Conservation (phyloP, 192 early-diverging fungal genomes). For the Umbelopsis isabellina region DNA sequence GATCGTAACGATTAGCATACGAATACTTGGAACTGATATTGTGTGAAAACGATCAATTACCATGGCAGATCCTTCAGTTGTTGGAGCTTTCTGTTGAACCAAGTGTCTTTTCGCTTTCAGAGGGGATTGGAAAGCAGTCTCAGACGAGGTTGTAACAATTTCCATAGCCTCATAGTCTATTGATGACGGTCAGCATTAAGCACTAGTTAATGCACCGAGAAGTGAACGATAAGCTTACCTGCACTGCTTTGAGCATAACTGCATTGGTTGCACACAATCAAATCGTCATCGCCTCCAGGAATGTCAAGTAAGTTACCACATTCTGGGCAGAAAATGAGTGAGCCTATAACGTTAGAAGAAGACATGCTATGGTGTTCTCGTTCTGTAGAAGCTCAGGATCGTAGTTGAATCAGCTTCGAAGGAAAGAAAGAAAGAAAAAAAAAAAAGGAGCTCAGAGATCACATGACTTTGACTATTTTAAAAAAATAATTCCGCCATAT, state of each 20-base stretch:
- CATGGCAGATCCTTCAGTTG: constrained; percentile 50
- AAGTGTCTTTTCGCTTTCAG: constrained; percentile 72
- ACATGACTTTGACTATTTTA: not conserved
- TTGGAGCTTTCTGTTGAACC: constrained; percentile 50
- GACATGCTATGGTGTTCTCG: not conserved
- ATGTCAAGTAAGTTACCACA: constrained; percentile 92
- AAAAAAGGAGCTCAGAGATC: not conserved
- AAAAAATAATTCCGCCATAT: too few relatives aligned
- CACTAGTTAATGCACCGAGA: not conserved
- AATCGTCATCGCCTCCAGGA: constrained; percentile 73
- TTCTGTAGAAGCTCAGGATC: too few relatives aligned
- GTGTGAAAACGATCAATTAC: constrained; percentile 29
- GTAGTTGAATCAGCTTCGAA: not conserved
- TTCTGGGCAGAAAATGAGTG: constrained; percentile 88
- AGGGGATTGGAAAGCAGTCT: constrained; percentile 78
- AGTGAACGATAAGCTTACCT: constrained; percentile 45
- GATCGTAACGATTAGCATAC: not conserved
- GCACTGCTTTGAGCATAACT: constrained; percentile 64
- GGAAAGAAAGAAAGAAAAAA: constrained; percentile 13
- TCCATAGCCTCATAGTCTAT: constrained; percentile 78
- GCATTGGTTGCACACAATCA: constrained; percentile 84
- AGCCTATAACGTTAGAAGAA: constrained; percentile 52
- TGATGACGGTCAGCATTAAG: not conserved
- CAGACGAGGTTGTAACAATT: constrained; percentile 78
- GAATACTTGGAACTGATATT: not conserved